phyloP scores from a whole-genome alignment of 306 rosid genomes.

The Cyamopsis tetragonoloba region DNA sequence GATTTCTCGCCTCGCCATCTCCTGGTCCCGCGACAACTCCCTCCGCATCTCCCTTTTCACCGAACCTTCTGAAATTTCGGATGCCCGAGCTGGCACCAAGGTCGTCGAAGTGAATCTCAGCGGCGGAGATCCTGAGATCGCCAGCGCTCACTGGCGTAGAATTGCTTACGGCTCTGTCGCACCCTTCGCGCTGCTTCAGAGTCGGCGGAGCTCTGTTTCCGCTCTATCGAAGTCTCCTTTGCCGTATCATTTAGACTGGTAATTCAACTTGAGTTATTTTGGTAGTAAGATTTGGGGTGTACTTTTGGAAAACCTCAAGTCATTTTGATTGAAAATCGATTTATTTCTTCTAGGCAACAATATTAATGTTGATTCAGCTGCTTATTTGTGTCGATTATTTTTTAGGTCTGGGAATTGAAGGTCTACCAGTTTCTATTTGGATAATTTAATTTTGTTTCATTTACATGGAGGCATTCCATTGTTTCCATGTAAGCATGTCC shows the following conservation, averaged over 20 bases:
- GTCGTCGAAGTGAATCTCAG: slow-evolving; percentile 72
- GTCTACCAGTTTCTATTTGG: not conserved
- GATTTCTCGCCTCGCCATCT: slow-evolving; percentile 59
- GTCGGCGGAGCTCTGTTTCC: slow-evolving; percentile 58
- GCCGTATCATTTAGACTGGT: slow-evolving; percentile 73
- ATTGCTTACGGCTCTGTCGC: slow-evolving; percentile 78
- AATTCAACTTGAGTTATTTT: not conserved
- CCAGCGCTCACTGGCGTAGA: slow-evolving; percentile 57
- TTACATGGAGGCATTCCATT: not conserved
- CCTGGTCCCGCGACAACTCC: slow-evolving; percentile 82
- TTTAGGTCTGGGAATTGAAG: not conserved
- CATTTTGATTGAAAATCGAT: not conserved
- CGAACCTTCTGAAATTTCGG: slow-evolving; percentile 22
- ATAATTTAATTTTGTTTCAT: not conserved
- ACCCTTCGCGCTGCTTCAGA: slow-evolving; percentile 86
- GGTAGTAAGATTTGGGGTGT: not conserved
- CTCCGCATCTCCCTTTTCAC: slow-evolving; percentile 68
- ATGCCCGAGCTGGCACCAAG: slow-evolving; percentile 43
- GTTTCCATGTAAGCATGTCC: not conserved
- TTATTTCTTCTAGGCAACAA: not conserved
- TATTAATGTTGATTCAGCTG: not conserved
- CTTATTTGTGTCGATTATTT: not conserved
- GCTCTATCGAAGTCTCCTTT: slow-evolving; percentile 47
- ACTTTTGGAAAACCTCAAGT: not conserved
- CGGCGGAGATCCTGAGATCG: slow-evolving; percentile 53